These are phyloP conservation scores for Kwoniella pini DNA, from an alignment of 768 basidiomycete species.

Conservation along the genomic window DNA sequence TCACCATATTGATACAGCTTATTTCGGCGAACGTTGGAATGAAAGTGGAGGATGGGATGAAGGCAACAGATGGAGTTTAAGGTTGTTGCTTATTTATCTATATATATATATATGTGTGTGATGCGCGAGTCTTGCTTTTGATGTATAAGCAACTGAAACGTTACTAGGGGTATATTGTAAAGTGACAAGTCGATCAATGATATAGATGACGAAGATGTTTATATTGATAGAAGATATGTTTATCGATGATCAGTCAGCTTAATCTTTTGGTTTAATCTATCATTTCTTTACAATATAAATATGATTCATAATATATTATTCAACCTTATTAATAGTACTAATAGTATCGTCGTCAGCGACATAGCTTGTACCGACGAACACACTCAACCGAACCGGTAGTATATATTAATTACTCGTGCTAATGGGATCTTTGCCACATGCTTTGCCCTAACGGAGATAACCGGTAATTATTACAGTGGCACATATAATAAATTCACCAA, in stretches of 20 bases:
- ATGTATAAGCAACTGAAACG: too few species aligned
- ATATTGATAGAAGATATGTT: too few species aligned
- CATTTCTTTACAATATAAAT: too few species aligned
- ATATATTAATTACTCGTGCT: too few species aligned
- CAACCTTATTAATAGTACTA: too few species aligned
- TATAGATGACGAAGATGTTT: background rate
- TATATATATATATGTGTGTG: too few species aligned
- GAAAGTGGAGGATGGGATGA: constrained; percentile 1
- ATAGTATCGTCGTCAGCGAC: too few species aligned
- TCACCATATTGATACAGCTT: constrained; percentile 24
- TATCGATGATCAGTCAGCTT: background rate
- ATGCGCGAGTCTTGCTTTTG: background rate
- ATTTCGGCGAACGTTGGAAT: constrained; percentile 8
- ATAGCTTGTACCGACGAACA: too few species aligned
- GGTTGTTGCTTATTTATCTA: too few species aligned
- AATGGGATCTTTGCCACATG: background rate
- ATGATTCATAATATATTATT: too few species aligned
- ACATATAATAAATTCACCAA: background rate
- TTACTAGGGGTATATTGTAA: background rate
- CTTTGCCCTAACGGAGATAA: background rate
- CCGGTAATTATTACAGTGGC: constrained; percentile 7
- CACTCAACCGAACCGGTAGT: too few species aligned
- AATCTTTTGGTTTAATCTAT: too few species aligned
- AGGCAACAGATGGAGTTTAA: background rate
- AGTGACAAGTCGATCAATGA: background rate